Conservation (phyloP, 148 eudicot species). For the Chenopodium suecicum region DNA sequence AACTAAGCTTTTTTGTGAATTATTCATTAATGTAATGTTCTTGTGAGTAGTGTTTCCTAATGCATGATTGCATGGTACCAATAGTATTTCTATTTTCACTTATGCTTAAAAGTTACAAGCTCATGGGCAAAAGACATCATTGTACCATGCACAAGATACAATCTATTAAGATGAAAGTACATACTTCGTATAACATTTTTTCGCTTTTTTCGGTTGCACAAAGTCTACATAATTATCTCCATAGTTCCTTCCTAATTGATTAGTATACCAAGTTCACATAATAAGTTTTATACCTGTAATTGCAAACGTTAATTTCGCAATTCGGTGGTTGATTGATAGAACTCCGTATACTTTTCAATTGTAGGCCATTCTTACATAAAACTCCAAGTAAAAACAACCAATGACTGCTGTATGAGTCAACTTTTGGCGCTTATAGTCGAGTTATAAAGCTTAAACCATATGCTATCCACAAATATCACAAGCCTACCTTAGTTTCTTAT, state of each 20-base stretch:
- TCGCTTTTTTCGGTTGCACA: too few species aligned
- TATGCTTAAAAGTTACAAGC: too few species aligned
- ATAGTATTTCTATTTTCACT: too few species aligned
- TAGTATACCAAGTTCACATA: background rate
- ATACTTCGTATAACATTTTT: too few species aligned
- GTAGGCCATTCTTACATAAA: background rate
- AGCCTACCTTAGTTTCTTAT: too few species aligned
- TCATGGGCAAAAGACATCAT: too few species aligned
- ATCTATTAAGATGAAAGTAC: too few species aligned
- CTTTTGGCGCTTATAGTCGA: background rate
- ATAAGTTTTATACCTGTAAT: background rate
- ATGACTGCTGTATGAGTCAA: background rate
- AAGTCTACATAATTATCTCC: background rate
- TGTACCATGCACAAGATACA: too few species aligned
- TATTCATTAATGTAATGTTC: too few species aligned
- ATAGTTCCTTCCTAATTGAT: background rate
- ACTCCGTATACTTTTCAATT: background rate
- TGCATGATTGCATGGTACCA: too few species aligned
- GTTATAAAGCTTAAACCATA: background rate
- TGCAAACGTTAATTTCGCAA: conserved; percentile 3
- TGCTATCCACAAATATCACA: background rate
- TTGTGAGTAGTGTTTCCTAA: too few species aligned
- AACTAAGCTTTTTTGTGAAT: background rate
- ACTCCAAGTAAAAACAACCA: background rate
- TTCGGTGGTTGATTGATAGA: background rate